Evolutionary conservation across 78 protist genomes (phyloP).

Genomic region (Dictyostelium discoideum): DNA sequence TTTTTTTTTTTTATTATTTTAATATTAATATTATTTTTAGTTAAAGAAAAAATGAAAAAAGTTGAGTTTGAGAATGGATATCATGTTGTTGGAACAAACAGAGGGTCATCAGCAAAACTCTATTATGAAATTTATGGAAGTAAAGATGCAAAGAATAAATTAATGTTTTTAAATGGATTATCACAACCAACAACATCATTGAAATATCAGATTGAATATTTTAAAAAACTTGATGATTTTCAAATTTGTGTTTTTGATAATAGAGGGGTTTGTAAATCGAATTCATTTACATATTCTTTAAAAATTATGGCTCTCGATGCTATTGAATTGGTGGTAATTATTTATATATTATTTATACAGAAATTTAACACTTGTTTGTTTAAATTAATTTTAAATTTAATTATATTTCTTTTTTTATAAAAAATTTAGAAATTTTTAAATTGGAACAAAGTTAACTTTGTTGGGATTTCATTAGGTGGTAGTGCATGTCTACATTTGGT

Average conservation of each 20-base stretch:
- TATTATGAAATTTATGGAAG: neutral
- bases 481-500: no score
- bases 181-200: neutral
- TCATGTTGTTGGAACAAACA: neutral
- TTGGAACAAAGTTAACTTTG: no score
- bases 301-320: neutral
- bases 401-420: no score
- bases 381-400: no score
- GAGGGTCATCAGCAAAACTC: neutral
- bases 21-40: no score
- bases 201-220: neutral
- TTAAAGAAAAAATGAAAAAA: neutral
- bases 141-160: neutral
- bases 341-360: no score
- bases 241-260: neutral
- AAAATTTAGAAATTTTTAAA: no score
- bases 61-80: neutral
- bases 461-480: no score
- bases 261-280: neutral
- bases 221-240: neutral
- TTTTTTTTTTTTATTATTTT: no score
- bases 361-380: no score
- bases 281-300: neutral
- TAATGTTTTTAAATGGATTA: neutral
- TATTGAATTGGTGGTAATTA: neutral